Evolutionary conservation across 495 filamentous ascomycete species (phyloP).

Genomic region (Xanthoparmelia taractica): DNA sequence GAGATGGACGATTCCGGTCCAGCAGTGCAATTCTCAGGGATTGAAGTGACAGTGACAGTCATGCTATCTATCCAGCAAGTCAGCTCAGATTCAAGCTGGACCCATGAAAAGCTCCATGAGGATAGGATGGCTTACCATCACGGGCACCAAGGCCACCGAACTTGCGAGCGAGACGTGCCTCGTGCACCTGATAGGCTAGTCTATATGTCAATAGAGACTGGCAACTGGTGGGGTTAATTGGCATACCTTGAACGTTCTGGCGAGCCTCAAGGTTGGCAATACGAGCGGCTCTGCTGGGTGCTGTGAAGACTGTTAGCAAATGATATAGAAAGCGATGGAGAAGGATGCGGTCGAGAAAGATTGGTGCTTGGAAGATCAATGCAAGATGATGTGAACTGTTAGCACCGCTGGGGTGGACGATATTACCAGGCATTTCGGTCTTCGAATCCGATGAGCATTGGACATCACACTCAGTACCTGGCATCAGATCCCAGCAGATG

Average conservation of each 20-base stretch:
- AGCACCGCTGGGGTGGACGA: slow-evolving; percentile 1
- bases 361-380: neutral
- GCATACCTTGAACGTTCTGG: slow-evolving; percentile 9
- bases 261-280: slow-evolving; percentile 8
- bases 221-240: neutral
- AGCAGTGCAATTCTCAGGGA: slow-evolving; percentile 3
- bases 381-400: neutral
- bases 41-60: slow-evolving; percentile 6
- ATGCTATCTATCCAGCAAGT: neutral
- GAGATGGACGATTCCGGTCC: neutral
- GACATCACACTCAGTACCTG: slow-evolving; percentile 7
- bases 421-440: slow-evolving; percentile 6
- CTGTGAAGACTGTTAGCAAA: slow-evolving; percentile 4
- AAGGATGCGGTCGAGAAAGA: neutral
- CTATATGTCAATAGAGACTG: neutral
- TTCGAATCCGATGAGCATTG: neutral
- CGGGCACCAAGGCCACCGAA: slow-evolving; percentile 3
- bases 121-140: slow-evolving; percentile 7
- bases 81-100: neutral
- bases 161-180: slow-evolving; percentile 15
- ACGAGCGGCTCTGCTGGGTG: neutral
- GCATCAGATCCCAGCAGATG: slow-evolving; percentile 1
- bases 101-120: neutral
- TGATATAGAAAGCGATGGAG: neutral
- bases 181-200: slow-evolving; percentile 4